Percentiles rank a stretch among this genome's conserved stretches.
These are phyloP conservation scores for Fusarium globosum DNA, from an alignment of 2,329 filamentous ascomycete genomes.

Conservation along the genomic window DNA sequence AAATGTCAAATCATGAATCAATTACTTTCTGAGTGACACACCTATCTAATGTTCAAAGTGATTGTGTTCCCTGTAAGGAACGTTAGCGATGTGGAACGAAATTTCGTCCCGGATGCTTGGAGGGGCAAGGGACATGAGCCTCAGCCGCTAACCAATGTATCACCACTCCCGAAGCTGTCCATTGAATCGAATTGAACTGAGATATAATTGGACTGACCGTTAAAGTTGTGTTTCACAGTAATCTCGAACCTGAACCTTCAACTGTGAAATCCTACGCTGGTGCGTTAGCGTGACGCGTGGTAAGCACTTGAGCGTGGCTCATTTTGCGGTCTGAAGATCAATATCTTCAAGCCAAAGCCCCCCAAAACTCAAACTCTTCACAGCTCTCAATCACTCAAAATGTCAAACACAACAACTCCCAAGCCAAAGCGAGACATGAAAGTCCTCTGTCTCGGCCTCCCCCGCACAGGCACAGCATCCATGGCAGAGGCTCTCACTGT, in stretches of 20 bases:
- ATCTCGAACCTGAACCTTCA: background rate
- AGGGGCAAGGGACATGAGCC: background rate
- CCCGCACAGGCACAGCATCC: conserved; percentile 50
- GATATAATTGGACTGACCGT: background rate
- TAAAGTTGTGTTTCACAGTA: rapidly evolving
- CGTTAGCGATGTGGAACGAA: rapidly evolving
- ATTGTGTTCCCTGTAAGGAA: background rate
- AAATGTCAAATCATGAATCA: conserved; percentile 3
- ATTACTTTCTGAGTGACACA: rapidly evolving
- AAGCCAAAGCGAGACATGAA: conserved; percentile 42
- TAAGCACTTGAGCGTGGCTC: background rate
- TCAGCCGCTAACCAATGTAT: no score
- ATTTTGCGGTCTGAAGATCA: conserved; percentile 3
- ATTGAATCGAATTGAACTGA: background rate
- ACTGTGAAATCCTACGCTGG: background rate
- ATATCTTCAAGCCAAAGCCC: background rate
- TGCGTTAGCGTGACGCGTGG: background rate
- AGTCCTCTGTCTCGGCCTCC: conserved; percentile 47
- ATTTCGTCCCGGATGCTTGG: rapidly evolving
- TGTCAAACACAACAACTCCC: background rate
- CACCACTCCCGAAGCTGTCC: background rate
- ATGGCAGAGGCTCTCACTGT: conserved; percentile 48
- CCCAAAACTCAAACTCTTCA: no score
- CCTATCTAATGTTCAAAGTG: rapidly evolving
- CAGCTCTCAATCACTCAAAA: background rate